phyloP scores from a whole-genome alignment of 1,284 basidiomycete species.

The Irpex lacteus region DNA sequence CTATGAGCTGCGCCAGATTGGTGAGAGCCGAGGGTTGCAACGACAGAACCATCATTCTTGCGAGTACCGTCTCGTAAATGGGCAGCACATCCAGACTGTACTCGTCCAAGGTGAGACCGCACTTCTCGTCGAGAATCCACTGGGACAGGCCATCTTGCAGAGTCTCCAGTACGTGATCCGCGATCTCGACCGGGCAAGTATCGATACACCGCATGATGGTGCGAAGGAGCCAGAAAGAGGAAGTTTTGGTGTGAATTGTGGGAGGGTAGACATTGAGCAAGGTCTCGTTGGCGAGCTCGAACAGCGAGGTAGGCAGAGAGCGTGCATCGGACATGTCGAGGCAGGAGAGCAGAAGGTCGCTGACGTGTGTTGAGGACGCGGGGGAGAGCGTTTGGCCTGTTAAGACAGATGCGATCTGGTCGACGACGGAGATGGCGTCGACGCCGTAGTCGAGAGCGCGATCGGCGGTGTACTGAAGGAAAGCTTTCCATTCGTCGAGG shows the following conservation, averaged over 20 bases:
- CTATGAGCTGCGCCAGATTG: conserved; percentile 45
- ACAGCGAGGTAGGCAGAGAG: conserved; percentile 39
- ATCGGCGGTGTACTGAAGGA: conserved; percentile 48
- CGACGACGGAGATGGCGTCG: conserved; percentile 49
- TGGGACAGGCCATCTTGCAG: conserved; percentile 52
- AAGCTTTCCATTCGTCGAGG: conserved; percentile 52
- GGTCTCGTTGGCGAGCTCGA: conserved; percentile 53
- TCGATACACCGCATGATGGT: conserved; percentile 53
- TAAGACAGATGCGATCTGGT: conserved; percentile 49
- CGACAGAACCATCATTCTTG: conserved; percentile 46
- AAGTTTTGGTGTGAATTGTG: conserved; percentile 46
- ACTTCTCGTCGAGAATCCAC: conserved; percentile 63
- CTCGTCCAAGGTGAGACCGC: conserved; percentile 47
- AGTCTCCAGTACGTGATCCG: conserved; percentile 41
- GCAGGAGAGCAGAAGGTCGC: conserved; percentile 56
- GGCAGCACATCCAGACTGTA: conserved; percentile 59
- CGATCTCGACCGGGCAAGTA: conserved; percentile 46
- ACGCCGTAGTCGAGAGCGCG: conserved; percentile 58
- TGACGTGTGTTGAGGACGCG: conserved; percentile 46
- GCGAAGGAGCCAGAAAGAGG: conserved; percentile 59
- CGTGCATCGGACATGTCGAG: conserved; percentile 48
- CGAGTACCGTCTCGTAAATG: conserved; percentile 55
- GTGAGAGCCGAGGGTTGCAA: conserved; percentile 36
- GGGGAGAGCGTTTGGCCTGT: conserved; percentile 40
- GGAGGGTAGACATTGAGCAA: conserved; percentile 66